Evolutionary conservation across 371 early-diverging fungal species (phyloP).

Genomic region (Lichtheimia hyalospora): DNA sequence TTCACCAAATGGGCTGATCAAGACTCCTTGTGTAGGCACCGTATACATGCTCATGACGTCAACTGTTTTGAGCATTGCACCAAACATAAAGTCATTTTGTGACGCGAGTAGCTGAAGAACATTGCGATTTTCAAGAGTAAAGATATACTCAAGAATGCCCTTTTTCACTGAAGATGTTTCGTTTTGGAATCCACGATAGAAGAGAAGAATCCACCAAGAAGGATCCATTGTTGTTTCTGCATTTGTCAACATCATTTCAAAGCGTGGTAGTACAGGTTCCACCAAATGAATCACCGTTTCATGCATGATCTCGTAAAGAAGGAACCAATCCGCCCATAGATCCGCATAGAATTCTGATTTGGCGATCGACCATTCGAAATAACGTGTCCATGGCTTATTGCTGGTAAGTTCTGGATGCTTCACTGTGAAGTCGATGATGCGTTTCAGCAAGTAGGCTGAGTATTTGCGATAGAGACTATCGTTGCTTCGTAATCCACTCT

Average conservation of each 20-base stretch:
- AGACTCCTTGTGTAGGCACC: slow-evolving; percentile 40
- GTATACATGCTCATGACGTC: slow-evolving; percentile 34
- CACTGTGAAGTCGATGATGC: slow-evolving; percentile 39
- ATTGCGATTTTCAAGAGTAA: slow-evolving; percentile 22
- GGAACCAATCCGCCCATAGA: slow-evolving; percentile 61
- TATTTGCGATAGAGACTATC: slow-evolving; percentile 47
- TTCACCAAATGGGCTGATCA: slow-evolving; percentile 51
- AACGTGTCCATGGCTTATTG: slow-evolving; percentile 30
- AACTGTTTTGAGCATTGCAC: slow-evolving; percentile 33
- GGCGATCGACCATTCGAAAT: slow-evolving; percentile 33
- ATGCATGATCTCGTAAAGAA: slow-evolving; percentile 58
- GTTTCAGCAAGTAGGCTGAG: slow-evolving; percentile 41
- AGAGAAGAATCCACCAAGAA: slow-evolving; percentile 46
- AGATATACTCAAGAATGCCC: slow-evolving; percentile 39
- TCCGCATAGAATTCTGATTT: slow-evolving; percentile 22
- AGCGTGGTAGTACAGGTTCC: slow-evolving; percentile 46
- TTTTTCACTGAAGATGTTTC: slow-evolving; percentile 41
- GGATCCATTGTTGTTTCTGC: slow-evolving; percentile 25
- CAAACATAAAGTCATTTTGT: slow-evolving; percentile 42
- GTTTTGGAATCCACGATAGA: slow-evolving; percentile 46
- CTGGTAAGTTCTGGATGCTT: slow-evolving; percentile 19
- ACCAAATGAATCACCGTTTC: slow-evolving; percentile 57
- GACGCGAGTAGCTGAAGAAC: slow-evolving; percentile 27
- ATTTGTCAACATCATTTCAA: slow-evolving; percentile 27
- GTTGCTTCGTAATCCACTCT: slow-evolving; percentile 46